phyloP scores from a whole-genome alignment of 2,329 filamentous ascomycete genomes.

The Coniochaeta pulveracea region DNA sequence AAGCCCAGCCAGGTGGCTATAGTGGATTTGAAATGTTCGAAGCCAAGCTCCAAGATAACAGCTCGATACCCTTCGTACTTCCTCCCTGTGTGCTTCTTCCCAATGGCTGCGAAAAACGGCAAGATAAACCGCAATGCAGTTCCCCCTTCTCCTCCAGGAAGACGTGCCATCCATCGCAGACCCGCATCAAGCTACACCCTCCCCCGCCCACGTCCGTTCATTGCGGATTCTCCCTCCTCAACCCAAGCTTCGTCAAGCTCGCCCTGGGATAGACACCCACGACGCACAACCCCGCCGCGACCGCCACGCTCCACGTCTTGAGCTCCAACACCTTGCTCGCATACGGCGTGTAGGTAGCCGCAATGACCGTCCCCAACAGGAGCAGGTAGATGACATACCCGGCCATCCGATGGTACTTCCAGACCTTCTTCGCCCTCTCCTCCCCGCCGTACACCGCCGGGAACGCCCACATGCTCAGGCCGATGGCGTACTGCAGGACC shows the following conservation, averaged over 20 bases:
- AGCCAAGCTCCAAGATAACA: no score
- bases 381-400: conserved; percentile 67
- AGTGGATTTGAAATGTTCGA: no score
- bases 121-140: no score
- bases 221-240: conserved; percentile 1
- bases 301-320: conserved; percentile 62
- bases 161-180: no score
- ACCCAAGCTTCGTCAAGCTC: conserved; percentile 70
- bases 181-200: no score
- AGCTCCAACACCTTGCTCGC: conserved; percentile 58
- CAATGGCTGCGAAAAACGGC: no score
- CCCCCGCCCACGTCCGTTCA: no score
- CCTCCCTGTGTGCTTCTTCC: no score
- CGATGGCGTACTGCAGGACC: conserved; percentile 62
- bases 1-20: no score
- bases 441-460: conserved; percentile 68
- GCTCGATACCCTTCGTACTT: no score
- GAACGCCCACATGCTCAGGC: conserved; percentile 71
- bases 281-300: conserved; percentile 55
- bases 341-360: conserved; percentile 68
- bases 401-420: conserved; percentile 75
- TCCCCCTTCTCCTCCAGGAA: no score
- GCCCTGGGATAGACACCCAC: conserved; percentile 67
- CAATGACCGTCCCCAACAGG: conserved; percentile 61
- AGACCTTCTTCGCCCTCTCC: conserved; percentile 68